These are phyloP conservation scores for Fusarium tanahbumbuense DNA, from an alignment of 2,329 filamentous ascomycete species.

Conservation along the genomic window DNA sequence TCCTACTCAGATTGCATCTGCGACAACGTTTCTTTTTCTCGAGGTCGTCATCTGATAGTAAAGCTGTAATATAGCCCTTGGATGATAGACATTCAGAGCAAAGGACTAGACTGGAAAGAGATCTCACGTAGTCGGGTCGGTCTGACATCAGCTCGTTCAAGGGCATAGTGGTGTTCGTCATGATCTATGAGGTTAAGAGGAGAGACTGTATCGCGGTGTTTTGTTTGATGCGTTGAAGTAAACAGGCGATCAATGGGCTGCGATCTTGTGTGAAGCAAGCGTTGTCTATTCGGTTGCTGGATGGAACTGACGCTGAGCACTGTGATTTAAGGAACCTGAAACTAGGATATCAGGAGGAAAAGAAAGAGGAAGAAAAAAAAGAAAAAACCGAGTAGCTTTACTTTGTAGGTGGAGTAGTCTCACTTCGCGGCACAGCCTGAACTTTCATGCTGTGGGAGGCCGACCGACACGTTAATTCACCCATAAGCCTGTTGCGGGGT, in stretches of 20 bases:
- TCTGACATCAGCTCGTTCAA: not conserved
- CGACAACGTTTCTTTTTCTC: conserved; percentile 1
- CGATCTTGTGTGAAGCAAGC: not conserved
- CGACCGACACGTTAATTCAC: not conserved
- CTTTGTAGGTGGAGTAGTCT: not conserved
- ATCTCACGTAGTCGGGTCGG: not conserved
- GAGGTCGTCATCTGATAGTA: not conserved
- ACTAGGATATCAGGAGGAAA: too few species aligned
- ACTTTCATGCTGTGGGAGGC: not conserved
- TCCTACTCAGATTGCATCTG: not conserved
- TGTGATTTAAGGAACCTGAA: too few species aligned
- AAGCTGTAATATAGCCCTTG: not conserved
- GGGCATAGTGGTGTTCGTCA: not conserved
- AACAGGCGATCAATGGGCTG: not conserved
- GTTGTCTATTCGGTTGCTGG: fast-evolving
- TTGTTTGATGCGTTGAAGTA: not conserved
- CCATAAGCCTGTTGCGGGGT: not conserved
- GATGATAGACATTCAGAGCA: not conserved
- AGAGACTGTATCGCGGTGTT: not conserved
- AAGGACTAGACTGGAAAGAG: not conserved
- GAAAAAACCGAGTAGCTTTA: too few species aligned
- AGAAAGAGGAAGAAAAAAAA: too few species aligned
- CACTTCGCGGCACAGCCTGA: not conserved
- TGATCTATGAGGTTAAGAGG: not conserved
- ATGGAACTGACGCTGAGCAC: too few species aligned